A percentile compares a stretch with the other conserved stretches of the same genome.
Evolutionary conservation across 768 basidiomycete genomes (phyloP).

Genomic region (Pisolithus albus): DNA sequence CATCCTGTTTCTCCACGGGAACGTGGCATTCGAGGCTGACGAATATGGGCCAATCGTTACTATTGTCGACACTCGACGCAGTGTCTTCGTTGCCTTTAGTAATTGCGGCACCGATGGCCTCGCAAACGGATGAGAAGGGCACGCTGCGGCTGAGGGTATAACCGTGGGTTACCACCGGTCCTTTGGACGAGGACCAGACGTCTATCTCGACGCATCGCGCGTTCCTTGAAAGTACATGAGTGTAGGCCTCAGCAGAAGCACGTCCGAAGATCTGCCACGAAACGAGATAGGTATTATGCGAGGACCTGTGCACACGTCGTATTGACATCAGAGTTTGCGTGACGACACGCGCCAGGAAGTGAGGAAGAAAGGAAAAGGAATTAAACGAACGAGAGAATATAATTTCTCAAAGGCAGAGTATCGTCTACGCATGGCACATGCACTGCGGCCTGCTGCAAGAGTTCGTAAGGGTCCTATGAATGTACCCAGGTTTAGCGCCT

Average conservation of each 20-base stretch:
- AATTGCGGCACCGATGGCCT: conserved; percentile 43
- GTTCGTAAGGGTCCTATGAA: conserved; percentile 19
- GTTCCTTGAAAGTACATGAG: conserved; percentile 43
- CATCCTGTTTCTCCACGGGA: conserved; percentile 39
- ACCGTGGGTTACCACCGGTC: conserved; percentile 55
- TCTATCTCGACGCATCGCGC: conserved; percentile 64
- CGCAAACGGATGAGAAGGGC: conserved; percentile 45
- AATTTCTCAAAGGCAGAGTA: conserved; percentile 44
- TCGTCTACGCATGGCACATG: conserved; percentile 29
- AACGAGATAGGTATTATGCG: conserved; percentile 62
- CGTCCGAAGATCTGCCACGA: conserved; percentile 50
- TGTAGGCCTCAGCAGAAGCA: conserved; percentile 48
- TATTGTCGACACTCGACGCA: not conserved
- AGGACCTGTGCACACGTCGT: conserved; percentile 34
- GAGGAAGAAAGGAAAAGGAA: not conserved
- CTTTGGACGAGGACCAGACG: conserved; percentile 52
- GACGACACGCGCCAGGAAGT: not conserved
- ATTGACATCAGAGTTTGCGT: not conserved
- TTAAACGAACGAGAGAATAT: conserved; percentile 43
- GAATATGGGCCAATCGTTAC: conserved; percentile 48
- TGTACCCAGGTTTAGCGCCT: not conserved
- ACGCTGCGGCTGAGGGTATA: conserved; percentile 50
- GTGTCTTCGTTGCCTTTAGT: conserved; percentile 1
- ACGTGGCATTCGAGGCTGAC: conserved; percentile 63
- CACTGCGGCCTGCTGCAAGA: conserved; percentile 35